Conservation (phyloP, 2,329 filamentous ascomycete genomes). For the Monilinia polystroma region DNA sequence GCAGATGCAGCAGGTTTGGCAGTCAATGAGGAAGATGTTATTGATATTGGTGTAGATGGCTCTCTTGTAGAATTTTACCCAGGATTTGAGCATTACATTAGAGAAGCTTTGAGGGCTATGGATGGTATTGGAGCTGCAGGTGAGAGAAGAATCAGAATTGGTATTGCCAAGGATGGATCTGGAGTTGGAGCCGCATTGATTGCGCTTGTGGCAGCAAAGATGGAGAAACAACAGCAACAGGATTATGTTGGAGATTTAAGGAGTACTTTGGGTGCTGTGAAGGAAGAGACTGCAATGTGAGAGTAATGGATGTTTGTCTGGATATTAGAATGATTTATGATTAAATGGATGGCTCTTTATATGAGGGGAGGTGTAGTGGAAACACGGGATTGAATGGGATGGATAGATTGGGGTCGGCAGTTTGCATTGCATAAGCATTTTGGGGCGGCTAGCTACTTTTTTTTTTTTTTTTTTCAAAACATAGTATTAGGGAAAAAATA, state of each 20-base stretch:
- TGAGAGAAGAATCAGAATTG: constrained; percentile 85
- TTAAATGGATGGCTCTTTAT: neutral
- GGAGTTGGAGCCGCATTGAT: constrained; percentile 95
- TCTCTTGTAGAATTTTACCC: constrained; percentile 95
- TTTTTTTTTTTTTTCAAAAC: neutral
- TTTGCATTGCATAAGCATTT: constrained; percentile 6
- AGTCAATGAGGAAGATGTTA: constrained; percentile 57
- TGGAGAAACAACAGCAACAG: constrained; percentile 31
- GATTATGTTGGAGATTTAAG: constrained; percentile 29
- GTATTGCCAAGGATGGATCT: constrained; percentile 94
- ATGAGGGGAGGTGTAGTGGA: neutral
- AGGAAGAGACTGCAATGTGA: neutral
- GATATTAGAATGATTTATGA: constrained; percentile 16
- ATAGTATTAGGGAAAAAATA: neutral
- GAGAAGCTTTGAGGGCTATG: constrained; percentile 75
- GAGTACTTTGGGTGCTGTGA: neutral
- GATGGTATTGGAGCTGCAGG: constrained; percentile 74
- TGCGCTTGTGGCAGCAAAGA: constrained; percentile 78
- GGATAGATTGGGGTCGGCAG: neutral
- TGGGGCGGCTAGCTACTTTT: neutral
- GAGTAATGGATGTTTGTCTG: constrained; percentile 5
- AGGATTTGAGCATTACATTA: constrained; percentile 82
- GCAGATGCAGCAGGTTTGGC: constrained; percentile 32
- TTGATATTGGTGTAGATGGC: constrained; percentile 92
- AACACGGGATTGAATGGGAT: neutral